These are phyloP conservation scores for Penicillium polonicum DNA, from an alignment of 2,329 filamentous ascomycete species.

Conservation along the genomic window DNA sequence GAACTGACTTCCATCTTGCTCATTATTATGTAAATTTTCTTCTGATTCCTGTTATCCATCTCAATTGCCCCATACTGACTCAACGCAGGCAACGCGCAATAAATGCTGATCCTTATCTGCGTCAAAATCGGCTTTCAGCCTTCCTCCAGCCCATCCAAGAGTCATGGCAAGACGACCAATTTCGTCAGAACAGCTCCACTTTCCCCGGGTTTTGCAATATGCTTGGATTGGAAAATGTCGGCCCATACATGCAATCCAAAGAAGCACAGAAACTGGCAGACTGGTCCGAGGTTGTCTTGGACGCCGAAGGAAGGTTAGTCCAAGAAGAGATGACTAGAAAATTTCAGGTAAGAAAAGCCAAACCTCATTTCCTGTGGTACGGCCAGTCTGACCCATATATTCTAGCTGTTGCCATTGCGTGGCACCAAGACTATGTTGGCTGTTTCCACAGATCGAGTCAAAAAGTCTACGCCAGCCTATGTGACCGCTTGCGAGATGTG, in stretches of 20 bases:
- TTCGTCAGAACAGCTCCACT: constrained; percentile 68
- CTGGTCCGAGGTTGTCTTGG: constrained; percentile 76
- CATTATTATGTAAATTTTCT: constrained; percentile 68
- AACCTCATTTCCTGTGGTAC: not conserved
- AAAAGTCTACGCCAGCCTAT: constrained; percentile 70
- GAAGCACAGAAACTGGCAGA: constrained; percentile 74
- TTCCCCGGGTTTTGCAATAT: constrained; percentile 78
- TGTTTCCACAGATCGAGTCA: constrained; percentile 85
- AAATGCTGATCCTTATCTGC: constrained; percentile 67
- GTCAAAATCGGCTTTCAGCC: constrained; percentile 68
- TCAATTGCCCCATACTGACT: constrained; percentile 12
- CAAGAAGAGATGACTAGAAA: constrained; percentile 77
- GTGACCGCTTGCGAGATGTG: constrained; percentile 77
- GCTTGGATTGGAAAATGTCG: constrained; percentile 75
- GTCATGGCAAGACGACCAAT: constrained; percentile 71
- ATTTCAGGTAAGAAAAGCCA: constrained; percentile 56
- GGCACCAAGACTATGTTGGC: constrained; percentile 89
- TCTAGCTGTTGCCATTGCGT: constrained; percentile 71
- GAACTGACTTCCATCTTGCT: constrained; percentile 89
- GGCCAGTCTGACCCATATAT: constrained; percentile 6
- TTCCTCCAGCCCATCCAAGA: constrained; percentile 81
- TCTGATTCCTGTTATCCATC: not conserved
- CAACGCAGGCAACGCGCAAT: constrained; percentile 70
- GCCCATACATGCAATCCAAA: constrained; percentile 71
- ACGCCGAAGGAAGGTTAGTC: constrained; percentile 73